Percentiles rank a stretch among this genome's conserved stretches.
Evolutionary conservation across 768 basidiomycete genomes (phyloP).

Genomic region (Mycena filopes): DNA sequence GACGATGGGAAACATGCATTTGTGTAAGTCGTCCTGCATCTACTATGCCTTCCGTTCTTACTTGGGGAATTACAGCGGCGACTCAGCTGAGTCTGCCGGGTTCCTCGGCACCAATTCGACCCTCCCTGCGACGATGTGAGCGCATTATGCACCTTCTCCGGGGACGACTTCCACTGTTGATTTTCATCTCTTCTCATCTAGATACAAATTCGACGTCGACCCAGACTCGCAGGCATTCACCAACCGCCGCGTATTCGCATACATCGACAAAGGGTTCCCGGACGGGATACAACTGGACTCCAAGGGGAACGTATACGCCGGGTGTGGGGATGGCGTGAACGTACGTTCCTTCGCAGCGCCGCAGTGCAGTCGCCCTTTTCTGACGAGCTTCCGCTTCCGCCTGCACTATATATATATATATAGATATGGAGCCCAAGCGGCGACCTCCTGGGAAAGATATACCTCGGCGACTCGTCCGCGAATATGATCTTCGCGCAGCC

Average conservation of each 20-base stretch:
- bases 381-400: not conserved
- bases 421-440: constrained; percentile 66
- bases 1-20: constrained; percentile 71
- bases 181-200: no score
- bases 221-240: constrained; percentile 58
- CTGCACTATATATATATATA: not conserved
- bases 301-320: constrained; percentile 71
- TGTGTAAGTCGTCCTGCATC: constrained; percentile 48
- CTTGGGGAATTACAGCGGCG: constrained; percentile 48
- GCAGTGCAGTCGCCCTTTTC: constrained; percentile 6
- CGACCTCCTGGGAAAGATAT: constrained; percentile 71
- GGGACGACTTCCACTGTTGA: no score
- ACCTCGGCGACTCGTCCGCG: constrained; percentile 53
- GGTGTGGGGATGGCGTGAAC: constrained; percentile 73
- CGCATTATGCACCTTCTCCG: no score
- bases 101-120: constrained; percentile 62
- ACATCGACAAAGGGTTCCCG: constrained; percentile 69
- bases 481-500: constrained; percentile 57
- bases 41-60: not conserved
- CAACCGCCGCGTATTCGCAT: constrained; percentile 75
- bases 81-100: constrained; percentile 59
- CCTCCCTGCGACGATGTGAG: constrained; percentile 73
- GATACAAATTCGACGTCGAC: constrained; percentile 78
- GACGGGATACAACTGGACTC: constrained; percentile 77
- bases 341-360: constrained; percentile 44